phyloP scores from a whole-genome alignment of 2,329 filamentous ascomycete genomes.

The Aspergillus ochraceoroseus region DNA sequence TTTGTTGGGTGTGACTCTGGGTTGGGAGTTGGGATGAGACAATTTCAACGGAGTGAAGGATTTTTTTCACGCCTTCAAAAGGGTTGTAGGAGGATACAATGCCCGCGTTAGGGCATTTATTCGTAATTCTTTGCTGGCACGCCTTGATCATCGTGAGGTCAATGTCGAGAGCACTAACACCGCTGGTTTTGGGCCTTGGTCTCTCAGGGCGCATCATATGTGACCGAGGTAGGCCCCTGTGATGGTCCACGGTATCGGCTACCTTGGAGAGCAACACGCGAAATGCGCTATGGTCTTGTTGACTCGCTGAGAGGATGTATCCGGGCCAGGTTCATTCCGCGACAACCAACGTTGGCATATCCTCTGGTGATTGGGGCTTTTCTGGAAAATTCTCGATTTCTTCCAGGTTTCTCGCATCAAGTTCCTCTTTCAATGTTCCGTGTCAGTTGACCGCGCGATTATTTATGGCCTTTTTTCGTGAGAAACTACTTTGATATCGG shows the following conservation, averaged over 20 bases:
- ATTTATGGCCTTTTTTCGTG: too few species aligned
- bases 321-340: not conserved
- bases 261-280: constrained; percentile 9
- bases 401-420: too few species aligned
- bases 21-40: too few species aligned
- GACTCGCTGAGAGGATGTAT: not conserved
- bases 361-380: not conserved
- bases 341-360: too few species aligned
- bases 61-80: too few species aligned
- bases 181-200: constrained; percentile 4
- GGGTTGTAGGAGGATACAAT: not conserved
- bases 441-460: too few species aligned
- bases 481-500: not conserved
- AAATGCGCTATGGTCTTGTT: constrained; percentile 2
- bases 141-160: not conserved
- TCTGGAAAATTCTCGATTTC: not conserved
- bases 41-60: too few species aligned
- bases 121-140: not conserved
- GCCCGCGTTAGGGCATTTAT: not conserved
- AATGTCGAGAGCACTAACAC: constrained; percentile 1
- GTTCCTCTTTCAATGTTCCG: too few species aligned
- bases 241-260: constrained; percentile 14
- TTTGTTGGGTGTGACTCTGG: not conserved
- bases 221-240: constrained; percentile 24
- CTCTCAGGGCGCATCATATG: constrained; percentile 22